Evolutionary conservation across 169 alveolate genomes (phyloP).

Genomic region (Plasmodium billcollinsi): DNA sequence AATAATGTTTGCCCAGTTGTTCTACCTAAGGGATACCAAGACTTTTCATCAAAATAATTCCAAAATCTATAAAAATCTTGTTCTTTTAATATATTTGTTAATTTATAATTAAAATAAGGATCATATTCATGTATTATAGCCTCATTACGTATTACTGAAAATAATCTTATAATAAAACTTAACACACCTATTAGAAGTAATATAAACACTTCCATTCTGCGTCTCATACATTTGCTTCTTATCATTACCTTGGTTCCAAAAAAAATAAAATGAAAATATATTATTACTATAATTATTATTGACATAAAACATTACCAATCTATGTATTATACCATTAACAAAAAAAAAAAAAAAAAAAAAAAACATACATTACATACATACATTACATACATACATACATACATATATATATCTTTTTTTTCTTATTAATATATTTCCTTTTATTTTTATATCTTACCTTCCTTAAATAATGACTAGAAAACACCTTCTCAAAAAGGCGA

Average conservation of each 20-base stretch:
- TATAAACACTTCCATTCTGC: constrained; percentile 36
- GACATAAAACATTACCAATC: too few relatives aligned
- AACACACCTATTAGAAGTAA: constrained; percentile 78
- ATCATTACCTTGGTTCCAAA: constrained; percentile 27
- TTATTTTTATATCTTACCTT: constrained; percentile 3
- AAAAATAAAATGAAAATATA: neutral
- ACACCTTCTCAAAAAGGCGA: constrained; percentile 2
- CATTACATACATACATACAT: neutral
- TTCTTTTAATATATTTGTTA: constrained; percentile 94
- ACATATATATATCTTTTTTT: neutral
- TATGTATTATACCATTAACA: too few relatives aligned
- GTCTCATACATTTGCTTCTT: neutral
- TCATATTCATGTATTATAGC: constrained; percentile 98
- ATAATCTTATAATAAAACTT: constrained; percentile 93
- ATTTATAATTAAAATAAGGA: constrained; percentile 98
- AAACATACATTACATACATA: neutral
- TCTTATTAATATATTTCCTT: neutral
- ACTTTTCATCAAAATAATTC: constrained; percentile 97
- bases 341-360: neutral
- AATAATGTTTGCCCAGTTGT: constrained; percentile 97
- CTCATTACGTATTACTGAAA: constrained; percentile 97
- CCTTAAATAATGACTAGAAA: constrained; percentile 15
- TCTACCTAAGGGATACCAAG: constrained; percentile 99
- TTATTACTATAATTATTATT: neutral
- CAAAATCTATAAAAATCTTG: constrained; percentile 96